Conservation (phyloP, 2,329 filamentous ascomycete species). For the Exophiala sp. region DNA sequence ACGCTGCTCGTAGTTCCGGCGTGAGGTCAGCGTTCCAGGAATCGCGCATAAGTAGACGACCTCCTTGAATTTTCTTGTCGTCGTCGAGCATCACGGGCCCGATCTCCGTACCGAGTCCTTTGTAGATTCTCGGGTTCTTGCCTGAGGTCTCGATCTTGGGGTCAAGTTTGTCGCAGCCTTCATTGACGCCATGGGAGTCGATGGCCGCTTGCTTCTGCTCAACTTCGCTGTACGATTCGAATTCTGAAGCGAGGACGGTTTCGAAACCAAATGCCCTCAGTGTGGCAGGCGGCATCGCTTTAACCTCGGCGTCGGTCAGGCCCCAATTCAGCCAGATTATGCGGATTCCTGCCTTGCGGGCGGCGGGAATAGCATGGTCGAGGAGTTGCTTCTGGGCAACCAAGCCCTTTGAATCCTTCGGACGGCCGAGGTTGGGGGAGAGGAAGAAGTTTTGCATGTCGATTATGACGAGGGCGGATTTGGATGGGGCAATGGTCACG, state of each 20-base stretch:
- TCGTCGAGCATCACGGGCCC: constrained; percentile 37
- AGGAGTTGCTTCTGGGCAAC: constrained; percentile 42
- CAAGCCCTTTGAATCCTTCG: constrained; percentile 44
- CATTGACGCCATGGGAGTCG: constrained; percentile 28
- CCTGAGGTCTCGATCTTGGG: constrained; percentile 21
- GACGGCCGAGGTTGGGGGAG: constrained; percentile 39
- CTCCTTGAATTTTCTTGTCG: constrained; percentile 24
- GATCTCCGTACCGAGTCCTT: constrained; percentile 48
- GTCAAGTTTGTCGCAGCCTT: constrained; percentile 22
- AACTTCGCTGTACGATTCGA: constrained; percentile 15
- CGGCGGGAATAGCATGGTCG: constrained; percentile 45
- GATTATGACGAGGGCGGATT: constrained; percentile 50
- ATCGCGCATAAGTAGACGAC: constrained; percentile 49
- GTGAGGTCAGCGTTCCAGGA: constrained; percentile 57
- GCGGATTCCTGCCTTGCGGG: constrained; percentile 49
- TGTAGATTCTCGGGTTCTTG: constrained; percentile 31
- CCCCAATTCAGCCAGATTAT: constrained; percentile 59
- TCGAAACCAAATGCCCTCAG: constrained; percentile 48
- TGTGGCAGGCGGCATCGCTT: constrained; percentile 49
- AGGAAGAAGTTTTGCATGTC: constrained; percentile 57
- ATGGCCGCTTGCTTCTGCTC: constrained; percentile 23
- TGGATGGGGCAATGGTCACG: constrained; percentile 40
- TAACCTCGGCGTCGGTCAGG: constrained; percentile 51
- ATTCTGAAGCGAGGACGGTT: constrained; percentile 30
- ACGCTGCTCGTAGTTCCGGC: constrained; percentile 42